Base-by-base conservation (phyloP, 1,284 basidiomycete species). In the Kwoniella shivajii region DNA sequence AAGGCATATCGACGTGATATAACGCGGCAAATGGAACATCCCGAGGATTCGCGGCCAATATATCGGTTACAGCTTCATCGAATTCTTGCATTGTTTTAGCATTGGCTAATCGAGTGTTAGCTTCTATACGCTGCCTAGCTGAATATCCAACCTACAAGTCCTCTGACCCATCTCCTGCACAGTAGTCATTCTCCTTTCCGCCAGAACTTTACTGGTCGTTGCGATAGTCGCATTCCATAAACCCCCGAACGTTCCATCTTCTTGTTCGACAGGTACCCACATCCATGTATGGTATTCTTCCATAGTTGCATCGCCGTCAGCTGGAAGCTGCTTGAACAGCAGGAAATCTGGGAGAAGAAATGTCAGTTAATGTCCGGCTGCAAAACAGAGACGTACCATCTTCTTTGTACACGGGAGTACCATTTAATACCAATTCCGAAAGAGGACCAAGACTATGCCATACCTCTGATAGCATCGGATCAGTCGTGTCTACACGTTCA, bases 11-110 rank as follows among this genome's bases (percentile, higher is more conserved):
- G 27, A 75, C 71, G 26, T 73, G 66, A 51, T 75, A 78, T 18
- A 78, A 46, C 2, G 73, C 61, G 3, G 74, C 75, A 42, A 77
- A 77, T 0, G 75, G 75, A 2, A 65, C 63, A 56, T 77, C 75
- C 36, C 60, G 58, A 5, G 71, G 50, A 41, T 69, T 69, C 13
- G 54, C 44, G 4, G 59, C 45, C 0, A 75, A 42, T n/a, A 69
- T 73, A 11, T 75, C 71, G 6, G 74, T 57, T n/a, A 75, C 66
- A 2, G 68, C 72, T 2, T 54, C 53, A 53, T 71, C 60, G 26
- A 72, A 76, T 49, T 78, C 75, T 6, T 59, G 39, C 53, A 72
- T 63, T 1, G 72, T 71, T 9, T 72, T 58, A 0, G 68, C 69
- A 16, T 68, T 66, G 2, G 69, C 71, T 67, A 39, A 20, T 20